Percentiles rank a stretch among this genome's conserved stretches.
phyloP scores from a whole-genome alignment of 2,329 filamentous ascomycete genomes.

The Amesomyces nigricolor region DNA sequence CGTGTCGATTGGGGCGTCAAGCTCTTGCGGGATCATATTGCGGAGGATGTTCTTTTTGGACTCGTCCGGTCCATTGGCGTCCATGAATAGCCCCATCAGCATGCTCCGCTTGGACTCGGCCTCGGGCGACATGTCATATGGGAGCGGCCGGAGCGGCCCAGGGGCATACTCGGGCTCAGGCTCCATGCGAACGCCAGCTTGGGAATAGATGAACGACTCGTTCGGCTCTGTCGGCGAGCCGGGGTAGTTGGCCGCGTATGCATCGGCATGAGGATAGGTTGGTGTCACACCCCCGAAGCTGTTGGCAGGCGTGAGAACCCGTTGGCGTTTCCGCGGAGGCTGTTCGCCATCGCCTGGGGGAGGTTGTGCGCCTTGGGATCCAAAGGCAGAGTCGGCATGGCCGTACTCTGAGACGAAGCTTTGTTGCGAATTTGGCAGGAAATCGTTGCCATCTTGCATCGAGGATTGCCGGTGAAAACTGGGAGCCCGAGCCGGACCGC shows the following conservation, averaged over 20 bases:
- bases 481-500: slow-evolving; percentile 57
- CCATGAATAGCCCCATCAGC: slow-evolving; percentile 77
- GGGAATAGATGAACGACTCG: slow-evolving; percentile 68
- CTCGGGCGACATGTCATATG: slow-evolving; percentile 54
- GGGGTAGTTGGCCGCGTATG: slow-evolving; percentile 48
- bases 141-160: slow-evolving; percentile 59
- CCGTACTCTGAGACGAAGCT: slow-evolving; percentile 73
- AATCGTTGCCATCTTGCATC: slow-evolving; percentile 63
- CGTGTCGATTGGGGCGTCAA: slow-evolving; percentile 88
- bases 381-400: slow-evolving; percentile 68
- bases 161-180: slow-evolving; percentile 51
- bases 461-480: slow-evolving; percentile 68
- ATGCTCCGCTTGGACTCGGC: slow-evolving; percentile 75
- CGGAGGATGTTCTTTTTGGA: slow-evolving; percentile 68
- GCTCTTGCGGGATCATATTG: slow-evolving; percentile 68
- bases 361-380: slow-evolving; percentile 46
- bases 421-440: slow-evolving; percentile 74
- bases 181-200: slow-evolving; percentile 41
- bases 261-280: slow-evolving; percentile 41
- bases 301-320: slow-evolving; percentile 52
- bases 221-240: slow-evolving; percentile 75
- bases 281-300: slow-evolving; percentile 46
- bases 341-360: slow-evolving; percentile 54
- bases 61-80: slow-evolving; percentile 63
- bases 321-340: slow-evolving; percentile 75